phyloP scores from a whole-genome alignment of 2,329 filamentous ascomycete species.

The Furcasterigmium sp. region DNA sequence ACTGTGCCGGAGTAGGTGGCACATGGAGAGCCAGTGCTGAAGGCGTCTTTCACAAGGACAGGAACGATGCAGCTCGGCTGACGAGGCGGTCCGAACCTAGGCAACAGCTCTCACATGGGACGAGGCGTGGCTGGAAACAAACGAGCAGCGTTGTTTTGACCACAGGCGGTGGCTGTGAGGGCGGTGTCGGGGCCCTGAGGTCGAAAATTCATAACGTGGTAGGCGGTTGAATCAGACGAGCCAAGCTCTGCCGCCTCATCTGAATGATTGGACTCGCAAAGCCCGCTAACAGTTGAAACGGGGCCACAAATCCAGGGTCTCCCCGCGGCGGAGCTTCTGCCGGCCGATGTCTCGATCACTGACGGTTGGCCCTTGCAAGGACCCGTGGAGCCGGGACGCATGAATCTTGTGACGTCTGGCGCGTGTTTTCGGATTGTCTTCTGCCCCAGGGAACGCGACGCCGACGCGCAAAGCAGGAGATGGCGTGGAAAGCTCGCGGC shows the following conservation, averaged over 20 bases:
- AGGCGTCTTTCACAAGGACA: no score
- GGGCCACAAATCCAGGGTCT: background rate
- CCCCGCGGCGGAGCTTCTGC: background rate
- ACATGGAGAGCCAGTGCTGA: no score
- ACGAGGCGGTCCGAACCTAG: no score
- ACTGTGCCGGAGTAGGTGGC: no score
- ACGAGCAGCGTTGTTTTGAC: no score
- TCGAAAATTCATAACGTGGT: no score
- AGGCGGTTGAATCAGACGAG: background rate
- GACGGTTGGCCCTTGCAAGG: background rate
- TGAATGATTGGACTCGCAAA: conserved; percentile 9
- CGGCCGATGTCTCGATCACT: background rate
- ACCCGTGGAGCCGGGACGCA: background rate
- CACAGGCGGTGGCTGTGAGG: no score
- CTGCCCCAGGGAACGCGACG: background rate
- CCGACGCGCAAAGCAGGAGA: background rate
- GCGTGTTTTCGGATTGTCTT: background rate
- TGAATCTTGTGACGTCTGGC: background rate
- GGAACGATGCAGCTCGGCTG: no score
- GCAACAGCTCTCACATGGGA: no score
- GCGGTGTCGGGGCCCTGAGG: no score
- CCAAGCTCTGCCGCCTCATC: conserved; percentile 10
- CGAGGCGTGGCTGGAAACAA: no score
- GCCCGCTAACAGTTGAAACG: conserved; percentile 6
- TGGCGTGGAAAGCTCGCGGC: background rate